A percentile compares a stretch with the other conserved stretches of the same genome.
These are phyloP conservation scores for Xylaria intraflava DNA, from an alignment of 495 filamentous ascomycete species.

Conservation along the genomic window DNA sequence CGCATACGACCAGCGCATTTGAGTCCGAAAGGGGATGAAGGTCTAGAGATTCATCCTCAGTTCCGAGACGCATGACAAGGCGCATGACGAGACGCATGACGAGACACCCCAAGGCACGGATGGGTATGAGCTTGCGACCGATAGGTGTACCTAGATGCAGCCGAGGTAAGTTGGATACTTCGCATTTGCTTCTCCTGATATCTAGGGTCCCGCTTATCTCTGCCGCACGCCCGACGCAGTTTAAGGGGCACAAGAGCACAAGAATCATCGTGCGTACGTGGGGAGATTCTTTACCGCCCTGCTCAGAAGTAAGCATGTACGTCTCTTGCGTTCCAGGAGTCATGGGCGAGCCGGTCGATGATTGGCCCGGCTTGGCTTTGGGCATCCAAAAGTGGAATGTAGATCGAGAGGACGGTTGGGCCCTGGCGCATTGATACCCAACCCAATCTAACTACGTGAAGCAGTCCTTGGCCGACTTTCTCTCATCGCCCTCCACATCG, in stretches of 20 bases:
- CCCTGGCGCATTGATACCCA: slow-evolving; percentile 33
- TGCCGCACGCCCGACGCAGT: neutral
- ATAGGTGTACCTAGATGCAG: slow-evolving; percentile 3
- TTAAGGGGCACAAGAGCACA: neutral
- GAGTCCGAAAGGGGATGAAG: slow-evolving; percentile 1
- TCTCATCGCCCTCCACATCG: neutral
- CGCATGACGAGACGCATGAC: slow-evolving; percentile 4
- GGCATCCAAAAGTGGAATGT: slow-evolving; percentile 24
- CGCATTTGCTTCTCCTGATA: neutral
- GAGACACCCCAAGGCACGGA: neutral
- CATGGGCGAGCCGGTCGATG: slow-evolving; percentile 1
- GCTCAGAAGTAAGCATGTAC: slow-evolving; percentile 5
- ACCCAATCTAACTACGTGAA: slow-evolving; percentile 11
- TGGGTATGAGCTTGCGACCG: neutral
- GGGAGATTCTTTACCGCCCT: neutral
- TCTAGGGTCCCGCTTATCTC: neutral
- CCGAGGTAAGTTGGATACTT: neutral
- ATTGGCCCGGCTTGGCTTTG: slow-evolving; percentile 13
- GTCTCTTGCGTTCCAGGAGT: neutral
- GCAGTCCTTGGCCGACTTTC: slow-evolving; percentile 12
- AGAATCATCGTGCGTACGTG: neutral
- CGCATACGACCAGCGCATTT: slow-evolving; percentile 1
- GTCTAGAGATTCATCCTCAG: neutral
- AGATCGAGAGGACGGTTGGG: slow-evolving; percentile 17
- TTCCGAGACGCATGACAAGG: slow-evolving; percentile 6